Evolutionary conservation across 345 rosid species (phyloP), one percentile per base, ranked within the genome.

Genomic region (Hevea brasiliensis): DNA sequence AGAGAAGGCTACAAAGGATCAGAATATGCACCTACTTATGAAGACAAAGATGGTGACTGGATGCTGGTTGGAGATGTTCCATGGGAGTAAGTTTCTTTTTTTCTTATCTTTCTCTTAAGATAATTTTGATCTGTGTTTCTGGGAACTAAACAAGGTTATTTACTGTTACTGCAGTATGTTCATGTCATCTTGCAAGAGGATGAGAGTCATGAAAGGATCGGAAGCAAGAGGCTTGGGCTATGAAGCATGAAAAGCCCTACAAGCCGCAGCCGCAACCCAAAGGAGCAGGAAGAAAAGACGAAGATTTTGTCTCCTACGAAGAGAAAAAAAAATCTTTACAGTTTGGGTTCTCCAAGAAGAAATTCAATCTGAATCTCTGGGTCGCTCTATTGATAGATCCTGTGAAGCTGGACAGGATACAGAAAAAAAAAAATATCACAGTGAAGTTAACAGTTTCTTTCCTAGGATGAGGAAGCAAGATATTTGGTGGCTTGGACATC

Each of bases 171-270:
- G 60, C 92, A 90, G 96, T 24, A 92, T 90, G 98, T 94, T 94
- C 83, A 84, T 86, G 74, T 79, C 87, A 24, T 88, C 98, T 67
- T 94, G 98, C 72, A 89, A 90, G 79, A 94, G 86, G 73, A 68
- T 94, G 58, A 87, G 94, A 84, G 87, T 94, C 87, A 90, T 92
- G 93, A 94, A 87, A 87, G 81, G 86, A 74, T 83, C 95, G 50
- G 93, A 94, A 77, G 90, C 90, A 61, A 90, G 81, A 67, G 97
- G 97, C 10, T 70, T 93, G 76, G 91, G 89, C 0, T 89, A 82
- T 80, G 93, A 81, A 70, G 86, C 85, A 44, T 89, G 77, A 86
- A 51, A 64, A 62, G 23, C 20, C 1, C 61, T 58, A 32, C 61
- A 60, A 51, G 42, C 32, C 68, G 27, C 67, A 4, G 53, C 17